These are phyloP conservation scores for Cystoisospora suis DNA, from an alignment of 169 alveolate genomes.

Conservation along the genomic window DNA sequence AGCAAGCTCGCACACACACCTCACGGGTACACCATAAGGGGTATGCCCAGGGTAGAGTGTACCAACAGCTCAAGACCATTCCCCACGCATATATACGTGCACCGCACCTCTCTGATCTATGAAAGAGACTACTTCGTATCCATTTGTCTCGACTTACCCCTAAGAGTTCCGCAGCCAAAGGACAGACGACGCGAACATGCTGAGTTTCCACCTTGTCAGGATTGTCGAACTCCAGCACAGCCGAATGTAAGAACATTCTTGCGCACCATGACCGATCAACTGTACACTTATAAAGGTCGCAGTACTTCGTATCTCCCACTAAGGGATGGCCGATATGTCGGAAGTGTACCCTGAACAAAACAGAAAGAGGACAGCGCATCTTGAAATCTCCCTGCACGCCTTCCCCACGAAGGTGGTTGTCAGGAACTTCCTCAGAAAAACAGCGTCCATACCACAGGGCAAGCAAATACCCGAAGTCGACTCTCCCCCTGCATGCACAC, in stretches of 20 bases:
- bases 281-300: conserved; percentile 66
- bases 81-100: too few species aligned
- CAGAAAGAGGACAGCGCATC: too few species aligned
- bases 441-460: too few species aligned
- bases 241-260: conserved; percentile 76
- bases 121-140: too few species aligned
- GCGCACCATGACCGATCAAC: conserved; percentile 76
- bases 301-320: conserved; percentile 74
- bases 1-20: not conserved
- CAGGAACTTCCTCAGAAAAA: too few species aligned
- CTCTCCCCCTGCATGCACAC: too few species aligned
- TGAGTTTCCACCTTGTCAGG: conserved; percentile 71
- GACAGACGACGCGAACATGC: conserved; percentile 70
- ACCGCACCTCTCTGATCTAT: too few species aligned
- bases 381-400: too few species aligned
- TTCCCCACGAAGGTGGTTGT: too few species aligned
- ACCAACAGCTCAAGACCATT: too few species aligned
- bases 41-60: not conserved
- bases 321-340: conserved; percentile 78
- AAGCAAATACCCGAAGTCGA: too few species aligned
- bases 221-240: conserved; percentile 70
- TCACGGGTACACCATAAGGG: not conserved
- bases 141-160: conserved; percentile 58
- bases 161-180: conserved; percentile 72
- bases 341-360: conserved; percentile 74